Evolutionary conservation across 163 green algal genomes (phyloP).

Genomic region (Chlorella variabilis): DNA sequence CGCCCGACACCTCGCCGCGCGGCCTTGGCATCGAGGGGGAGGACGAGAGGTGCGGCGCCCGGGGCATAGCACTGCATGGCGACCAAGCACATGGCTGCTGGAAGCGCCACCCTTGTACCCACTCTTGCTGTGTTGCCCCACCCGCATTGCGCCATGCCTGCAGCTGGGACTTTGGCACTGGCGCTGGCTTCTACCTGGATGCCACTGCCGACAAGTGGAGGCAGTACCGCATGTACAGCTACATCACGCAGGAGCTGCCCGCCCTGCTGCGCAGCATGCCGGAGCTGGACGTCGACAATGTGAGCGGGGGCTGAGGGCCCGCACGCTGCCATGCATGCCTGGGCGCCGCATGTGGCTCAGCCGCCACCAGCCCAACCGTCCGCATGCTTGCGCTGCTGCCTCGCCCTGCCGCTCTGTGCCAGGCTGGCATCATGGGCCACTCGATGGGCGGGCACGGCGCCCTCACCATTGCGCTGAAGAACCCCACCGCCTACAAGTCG

Average conservation of each 20-base stretch:
- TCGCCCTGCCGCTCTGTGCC: too few relatives aligned
- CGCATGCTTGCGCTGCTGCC: too few relatives aligned
- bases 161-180: constrained; percentile 92
- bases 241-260: constrained; percentile 91
- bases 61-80: background rate
- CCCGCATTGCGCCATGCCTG: background rate
- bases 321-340: too few relatives aligned
- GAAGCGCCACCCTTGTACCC: background rate
- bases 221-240: constrained; percentile 93
- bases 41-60: constrained; percentile 51
- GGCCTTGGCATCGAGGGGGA: constrained; percentile 52
- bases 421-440: constrained; percentile 87
- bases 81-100: background rate
- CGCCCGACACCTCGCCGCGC: constrained; percentile 94
- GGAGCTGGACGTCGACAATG: constrained; percentile 69
- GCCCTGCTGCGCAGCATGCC: constrained; percentile 68
- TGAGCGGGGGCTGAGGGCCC: too few relatives aligned
- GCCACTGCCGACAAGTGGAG: constrained; percentile 77
- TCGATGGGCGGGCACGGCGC: constrained; percentile 93
- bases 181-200: constrained; percentile 98
- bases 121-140: background rate
- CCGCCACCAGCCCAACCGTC: background rate
- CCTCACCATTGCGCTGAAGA: constrained; percentile 89
- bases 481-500: constrained; percentile 79
- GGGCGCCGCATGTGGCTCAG: too few relatives aligned